Evolutionary conservation across 1,284 basidiomycete species (phyloP), one percentile per base, ranked within the genome.

Genomic region (Trametes polyzona): DNA sequence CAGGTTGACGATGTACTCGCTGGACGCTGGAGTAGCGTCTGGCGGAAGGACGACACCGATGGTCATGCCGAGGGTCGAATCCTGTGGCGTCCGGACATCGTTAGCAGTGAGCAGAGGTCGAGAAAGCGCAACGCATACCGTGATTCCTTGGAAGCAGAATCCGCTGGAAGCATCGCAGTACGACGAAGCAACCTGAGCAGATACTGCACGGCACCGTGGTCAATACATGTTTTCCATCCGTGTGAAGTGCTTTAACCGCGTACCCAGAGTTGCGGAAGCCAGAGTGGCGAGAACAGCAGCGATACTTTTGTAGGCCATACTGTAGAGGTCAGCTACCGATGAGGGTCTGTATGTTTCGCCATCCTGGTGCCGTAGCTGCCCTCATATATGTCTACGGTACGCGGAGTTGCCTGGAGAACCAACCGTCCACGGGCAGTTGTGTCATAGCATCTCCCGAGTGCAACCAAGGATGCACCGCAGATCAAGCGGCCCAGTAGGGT

Each of bases 1-100:
- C 3, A 70, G 47, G 49, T 70, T 67, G 1, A 67, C 64, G 30
- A 70, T 69, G 46, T 64, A 70, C 48, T 71, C 69, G 35, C 64
- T 57, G 19, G 68, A 65, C 3, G 67, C 58, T 2, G 68, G 68
- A 2, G 64, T 67, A 2, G 65, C 56, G 17, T 67, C 23, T 2
- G 67, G 67, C 10, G 69, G 69, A 9, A 71, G 59, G 12, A 71
- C 62, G 27, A 71, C 42, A 14, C 69, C 69, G 14, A 71, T 58
- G 8, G 68, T 70, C 53, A 70, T 65, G 52, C 66, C 65, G 53
- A 68, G 42, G 3, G 47, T 49, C 9, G 64, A 56, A 40, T 71
- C 69, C 69, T 71, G 35, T 11, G 16, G 8, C 6, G 23, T 26
- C 8, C 14, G 2, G 27, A 12, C 35, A 26, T 14, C 39, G n/a